phyloP scores from a whole-genome alignment of 2,329 filamentous ascomycete genomes.

The Apiospora phragmitis region DNA sequence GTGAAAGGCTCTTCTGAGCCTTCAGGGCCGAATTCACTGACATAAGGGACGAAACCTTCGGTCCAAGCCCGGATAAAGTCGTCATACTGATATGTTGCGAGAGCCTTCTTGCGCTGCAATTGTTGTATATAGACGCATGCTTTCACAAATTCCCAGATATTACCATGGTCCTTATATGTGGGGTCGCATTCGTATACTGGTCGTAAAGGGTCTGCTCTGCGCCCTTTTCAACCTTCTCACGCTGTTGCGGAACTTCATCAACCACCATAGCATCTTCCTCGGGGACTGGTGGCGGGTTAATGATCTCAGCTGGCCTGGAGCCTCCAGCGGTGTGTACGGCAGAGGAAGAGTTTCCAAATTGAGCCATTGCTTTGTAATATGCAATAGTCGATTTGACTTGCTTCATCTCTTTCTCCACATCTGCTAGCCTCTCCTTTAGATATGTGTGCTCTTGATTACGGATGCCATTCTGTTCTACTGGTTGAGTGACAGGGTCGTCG shows the following conservation, averaged over 20 bases:
- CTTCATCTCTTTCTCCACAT: neutral
- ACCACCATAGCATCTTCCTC: neutral
- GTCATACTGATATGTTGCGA: conserved; percentile 33
- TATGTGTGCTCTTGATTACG: neutral
- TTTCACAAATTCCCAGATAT: conserved; percentile 28
- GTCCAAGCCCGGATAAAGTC: conserved; percentile 36
- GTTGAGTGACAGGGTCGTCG: neutral
- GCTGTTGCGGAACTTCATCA: neutral
- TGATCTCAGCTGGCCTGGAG: neutral
- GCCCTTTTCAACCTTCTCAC: neutral
- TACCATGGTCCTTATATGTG: conserved; percentile 26
- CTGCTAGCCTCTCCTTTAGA: neutral
- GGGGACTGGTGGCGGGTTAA: neutral
- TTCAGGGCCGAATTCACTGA: conserved; percentile 12
- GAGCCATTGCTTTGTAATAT: neutral
- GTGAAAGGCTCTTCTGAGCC: conserved; percentile 23
- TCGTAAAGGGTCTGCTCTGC: conserved; percentile 24
- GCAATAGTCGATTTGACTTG: neutral
- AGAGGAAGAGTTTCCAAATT: neutral
- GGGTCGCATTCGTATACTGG: conserved; percentile 28
- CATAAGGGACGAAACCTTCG: conserved; percentile 32
- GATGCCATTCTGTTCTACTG: neutral
- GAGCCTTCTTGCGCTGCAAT: conserved; percentile 23
- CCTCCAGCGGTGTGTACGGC: neutral
- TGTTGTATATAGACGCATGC: conserved; percentile 32